Base-by-base conservation (phyloP, 257 asterid genomes). In the Lantana camara region DNA sequence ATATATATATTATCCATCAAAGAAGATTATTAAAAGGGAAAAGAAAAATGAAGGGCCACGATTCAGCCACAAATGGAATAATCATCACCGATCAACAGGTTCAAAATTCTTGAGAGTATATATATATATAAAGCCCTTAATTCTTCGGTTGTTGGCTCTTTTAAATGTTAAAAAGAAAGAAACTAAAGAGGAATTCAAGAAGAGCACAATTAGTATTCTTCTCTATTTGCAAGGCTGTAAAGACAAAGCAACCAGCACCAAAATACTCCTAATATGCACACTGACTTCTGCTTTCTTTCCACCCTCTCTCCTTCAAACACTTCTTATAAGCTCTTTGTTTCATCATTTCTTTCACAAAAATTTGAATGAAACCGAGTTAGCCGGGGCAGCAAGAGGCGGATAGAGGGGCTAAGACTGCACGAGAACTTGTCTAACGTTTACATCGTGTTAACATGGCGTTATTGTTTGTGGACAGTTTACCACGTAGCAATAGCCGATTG, bases 401-500 rank as follows among this genome's bases (percentile, higher is more conserved):
- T n/a, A n/a, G n/a, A n/a, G n/a, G 9, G 11, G 40, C 40, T 35
- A 35, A 35, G 40, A 3, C 11, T 35, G 40, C 40, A 35, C 5
- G 32, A 2, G 32, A 27, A 5, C 32, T 27, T 27, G 32, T 27
- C 5, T 27, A 27, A 5, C 2, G 32, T n/a, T n/a, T n/a, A n/a
- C 4, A 27, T 27, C 32, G 32, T 5, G 32, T 16, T 9, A n/a
- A 48, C 57, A 74, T 81, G 87, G 73, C 76, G 22, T 35, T 75
- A 27, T 60, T 85, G 49, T 72, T 72, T 30, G 61, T 60, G 13
- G 75, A 74, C 12, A 75, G 75, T 38, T 23, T 73, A 37, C 45
- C 72, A 14, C 60, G 70, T 11, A 82, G 70, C 41, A 81, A 65
- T 5, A 75, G 24, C 55, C 71, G 73, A 60, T 11, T 67, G 13